A percentile compares a stretch with the other conserved stretches of the same genome.
These are phyloP conservation scores for Ceratobasidium sp. DNA, from an alignment of 1,284 basidiomycete species.

Conservation along the genomic window DNA sequence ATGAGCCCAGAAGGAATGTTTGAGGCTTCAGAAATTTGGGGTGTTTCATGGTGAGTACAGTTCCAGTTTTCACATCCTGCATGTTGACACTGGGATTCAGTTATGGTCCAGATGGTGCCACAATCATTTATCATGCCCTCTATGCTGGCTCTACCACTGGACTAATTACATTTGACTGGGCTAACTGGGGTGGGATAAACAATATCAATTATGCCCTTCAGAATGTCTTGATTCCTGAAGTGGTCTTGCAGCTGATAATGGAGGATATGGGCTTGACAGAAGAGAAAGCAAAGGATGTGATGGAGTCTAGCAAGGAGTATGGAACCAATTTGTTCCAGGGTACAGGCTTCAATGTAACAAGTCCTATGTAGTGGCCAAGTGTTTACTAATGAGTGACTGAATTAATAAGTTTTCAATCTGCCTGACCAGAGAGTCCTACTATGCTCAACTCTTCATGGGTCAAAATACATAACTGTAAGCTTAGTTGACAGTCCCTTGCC, in stretches of 20 bases:
- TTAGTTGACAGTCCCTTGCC: no score
- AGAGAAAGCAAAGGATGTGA: neutral
- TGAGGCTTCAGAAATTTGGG: neutral
- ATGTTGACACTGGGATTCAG: neutral
- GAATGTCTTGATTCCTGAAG: conserved; percentile 3
- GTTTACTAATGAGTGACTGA: no score
- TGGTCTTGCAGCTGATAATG: neutral
- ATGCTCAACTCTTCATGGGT: no score
- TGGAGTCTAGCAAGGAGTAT: conserved; percentile 4
- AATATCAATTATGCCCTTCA: neutral
- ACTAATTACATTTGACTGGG: neutral
- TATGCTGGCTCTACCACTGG: no score
- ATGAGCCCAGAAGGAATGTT: neutral
- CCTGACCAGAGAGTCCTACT: no score
- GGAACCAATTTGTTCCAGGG: no score
- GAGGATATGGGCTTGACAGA: neutral
- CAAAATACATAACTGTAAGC: no score
- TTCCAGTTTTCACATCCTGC: neutral
- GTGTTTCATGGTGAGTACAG: neutral
- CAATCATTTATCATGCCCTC: neutral
- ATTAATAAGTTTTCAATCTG: no score
- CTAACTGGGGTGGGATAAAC: neutral
- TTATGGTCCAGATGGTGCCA: neutral
- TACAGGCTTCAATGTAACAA: no score
- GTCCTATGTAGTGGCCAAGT: no score